Base-by-base conservation (phyloP, 768 basidiomycete genomes). In the Ramaria rubella region DNA sequence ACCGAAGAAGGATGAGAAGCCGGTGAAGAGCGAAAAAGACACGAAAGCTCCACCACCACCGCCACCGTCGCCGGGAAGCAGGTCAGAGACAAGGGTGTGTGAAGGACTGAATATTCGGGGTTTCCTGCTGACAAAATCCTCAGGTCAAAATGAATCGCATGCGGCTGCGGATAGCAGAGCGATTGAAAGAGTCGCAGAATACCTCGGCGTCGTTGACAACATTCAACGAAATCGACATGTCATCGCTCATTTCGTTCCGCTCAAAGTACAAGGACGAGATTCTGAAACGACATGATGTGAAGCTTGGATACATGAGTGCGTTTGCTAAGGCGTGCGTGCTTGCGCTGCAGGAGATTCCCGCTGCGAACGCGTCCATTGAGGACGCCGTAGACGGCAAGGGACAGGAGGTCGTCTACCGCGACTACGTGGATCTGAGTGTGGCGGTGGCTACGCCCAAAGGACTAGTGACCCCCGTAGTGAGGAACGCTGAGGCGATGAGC, bases 191-290 rank as follows among this genome's bases (percentile, higher is more conserved):
- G 69, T 95, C 94, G 23, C 95, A 99, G 71, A 96, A 97, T 68
- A 83, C 90, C 19, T 96, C 95, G 4, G 95, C 95, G 46, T 94
- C 93, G 49, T 73, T 98, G 58, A 98, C 96, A 31, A 98, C 95
- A 24, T 99, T 99, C 82, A 97, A 99, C 76, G 95, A 99, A 74
- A 91, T 99, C 68, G 95, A 98, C 77, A 98, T 99, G 95, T 94
- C 92, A 40, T 86, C 90, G 42, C 75, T 98, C 55, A 89, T 96
- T 76, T 85, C 87, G 40, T 83, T 98, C 85, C 89, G 95, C 65
- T 83, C 86, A 69, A 83, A 86, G 68, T 94, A 93, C 83, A 98
- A 98, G 78, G 94, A 96, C 61, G 76, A 81, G 43, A 76, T 97
- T 36, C 76, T 93, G 43, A 96, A 98, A 71, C 81, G 85, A 67